phyloP scores from a whole-genome alignment of 2,329 filamentous ascomycete genomes.

The Cadophora gregata region DNA sequence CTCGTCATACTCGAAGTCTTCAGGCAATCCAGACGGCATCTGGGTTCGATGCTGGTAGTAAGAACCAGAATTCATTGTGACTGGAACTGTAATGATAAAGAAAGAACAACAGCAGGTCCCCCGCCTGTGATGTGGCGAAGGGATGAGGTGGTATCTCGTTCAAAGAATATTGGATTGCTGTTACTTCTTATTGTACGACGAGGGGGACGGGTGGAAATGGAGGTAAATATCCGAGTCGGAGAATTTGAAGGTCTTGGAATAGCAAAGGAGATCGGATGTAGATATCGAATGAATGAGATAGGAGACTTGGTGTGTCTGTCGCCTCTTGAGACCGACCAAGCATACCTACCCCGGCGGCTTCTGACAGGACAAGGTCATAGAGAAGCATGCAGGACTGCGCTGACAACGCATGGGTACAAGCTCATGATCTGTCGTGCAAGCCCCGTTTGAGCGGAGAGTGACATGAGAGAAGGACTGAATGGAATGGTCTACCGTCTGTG shows the following conservation, averaged over 20 bases:
- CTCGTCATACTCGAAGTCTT: slow-evolving; percentile 35
- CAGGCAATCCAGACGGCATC: slow-evolving; percentile 34
- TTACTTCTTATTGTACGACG: slow-evolving; percentile 37
- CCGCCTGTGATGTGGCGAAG: slow-evolving; percentile 34
- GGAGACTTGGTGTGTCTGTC: slow-evolving; percentile 18
- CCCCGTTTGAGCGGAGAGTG: slow-evolving; percentile 40
- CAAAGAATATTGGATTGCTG: slow-evolving; percentile 34
- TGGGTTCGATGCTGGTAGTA: slow-evolving; percentile 34
- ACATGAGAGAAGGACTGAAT: slow-evolving; percentile 32
- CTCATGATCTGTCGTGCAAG: slow-evolving; percentile 38
- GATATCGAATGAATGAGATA: slow-evolving; percentile 39
- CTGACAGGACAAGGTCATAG: slow-evolving; percentile 36
- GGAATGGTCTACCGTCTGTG: slow-evolving; percentile 26
- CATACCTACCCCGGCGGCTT: slow-evolving; percentile 12
- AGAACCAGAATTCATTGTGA: slow-evolving; percentile 39
- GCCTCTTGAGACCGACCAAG: slow-evolving; percentile 23
- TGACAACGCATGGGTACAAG: slow-evolving; percentile 44
- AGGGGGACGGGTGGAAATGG: slow-evolving; percentile 24
- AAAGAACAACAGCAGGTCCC: slow-evolving; percentile 31
- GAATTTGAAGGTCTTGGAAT: slow-evolving; percentile 40
- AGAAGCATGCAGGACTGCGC: slow-evolving; percentile 40
- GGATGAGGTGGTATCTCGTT: slow-evolving; percentile 36
- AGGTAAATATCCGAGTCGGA: slow-evolving; percentile 36
- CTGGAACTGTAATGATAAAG: neutral
- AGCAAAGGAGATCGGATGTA: slow-evolving; percentile 42